These are phyloP conservation scores for Talaromyces sp. DNA, from an alignment of 2,329 filamentous ascomycete genomes.

Conservation along the genomic window DNA sequence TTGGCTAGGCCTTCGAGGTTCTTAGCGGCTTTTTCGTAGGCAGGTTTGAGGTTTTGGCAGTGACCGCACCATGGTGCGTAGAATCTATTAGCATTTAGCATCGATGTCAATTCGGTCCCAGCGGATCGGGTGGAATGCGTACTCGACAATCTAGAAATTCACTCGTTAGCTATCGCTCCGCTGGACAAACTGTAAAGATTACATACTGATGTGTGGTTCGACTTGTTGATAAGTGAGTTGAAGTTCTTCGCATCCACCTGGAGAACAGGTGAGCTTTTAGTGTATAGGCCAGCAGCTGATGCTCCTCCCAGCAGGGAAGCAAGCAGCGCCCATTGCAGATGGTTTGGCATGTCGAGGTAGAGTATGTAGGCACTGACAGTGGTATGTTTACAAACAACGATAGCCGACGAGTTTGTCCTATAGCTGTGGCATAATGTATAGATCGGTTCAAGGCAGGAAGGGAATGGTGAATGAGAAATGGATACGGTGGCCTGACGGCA, in stretches of 20 bases:
- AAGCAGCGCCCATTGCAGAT: constrained; percentile 49
- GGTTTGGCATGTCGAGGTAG: constrained; percentile 32
- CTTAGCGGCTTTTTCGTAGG: constrained; percentile 89
- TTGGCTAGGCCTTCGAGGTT: constrained; percentile 88
- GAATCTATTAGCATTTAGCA: constrained; percentile 61
- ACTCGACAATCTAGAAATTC: constrained; percentile 51
- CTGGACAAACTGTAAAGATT: background rate
- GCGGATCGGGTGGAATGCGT: constrained; percentile 28
- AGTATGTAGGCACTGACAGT: constrained; percentile 10
- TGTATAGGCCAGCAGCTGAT: constrained; percentile 71
- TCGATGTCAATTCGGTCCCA: constrained; percentile 11
- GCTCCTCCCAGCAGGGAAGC: constrained; percentile 64
- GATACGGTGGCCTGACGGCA: background rate
- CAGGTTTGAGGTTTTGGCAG: constrained; percentile 91
- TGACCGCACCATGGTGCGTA: constrained; percentile 98
- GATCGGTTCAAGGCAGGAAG: background rate
- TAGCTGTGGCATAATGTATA: background rate
- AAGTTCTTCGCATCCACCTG: constrained; percentile 78
- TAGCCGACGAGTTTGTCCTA: background rate
- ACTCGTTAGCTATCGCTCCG: constrained; percentile 20
- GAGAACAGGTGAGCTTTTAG: constrained; percentile 80
- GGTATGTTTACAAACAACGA: background rate
- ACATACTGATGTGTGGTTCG: constrained; percentile 84
- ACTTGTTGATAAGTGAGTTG: constrained; percentile 76
- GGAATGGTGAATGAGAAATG: background rate